A percentile compares a stretch with the other conserved stretches of the same genome.
These are phyloP conservation scores for Fusarium neocosmosporiellum DNA, from an alignment of 2,329 filamentous ascomycete genomes.

Conservation along the genomic window DNA sequence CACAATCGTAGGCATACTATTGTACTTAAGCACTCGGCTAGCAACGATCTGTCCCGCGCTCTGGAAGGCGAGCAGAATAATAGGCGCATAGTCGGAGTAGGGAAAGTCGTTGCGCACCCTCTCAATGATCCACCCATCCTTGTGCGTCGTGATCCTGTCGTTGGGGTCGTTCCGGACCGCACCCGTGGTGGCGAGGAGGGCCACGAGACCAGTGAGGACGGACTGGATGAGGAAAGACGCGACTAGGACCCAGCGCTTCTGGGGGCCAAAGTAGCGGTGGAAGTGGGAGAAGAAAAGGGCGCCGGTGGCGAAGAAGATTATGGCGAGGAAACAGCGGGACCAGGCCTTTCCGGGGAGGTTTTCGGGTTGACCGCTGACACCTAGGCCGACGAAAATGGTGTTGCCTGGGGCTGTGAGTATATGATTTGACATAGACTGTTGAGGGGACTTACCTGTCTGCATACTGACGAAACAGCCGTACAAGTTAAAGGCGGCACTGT, in stretches of 20 bases:
- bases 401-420: slow-evolving; percentile 31
- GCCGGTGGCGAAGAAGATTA: slow-evolving; percentile 38
- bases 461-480: slow-evolving; percentile 46
- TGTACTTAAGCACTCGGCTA: slow-evolving; percentile 42
- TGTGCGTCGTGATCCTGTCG: slow-evolving; percentile 22
- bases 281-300: slow-evolving; percentile 44
- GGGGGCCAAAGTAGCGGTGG: slow-evolving; percentile 41
- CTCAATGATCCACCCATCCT: slow-evolving; percentile 36
- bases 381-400: slow-evolving; percentile 43
- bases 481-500: slow-evolving; percentile 45
- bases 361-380: slow-evolving; percentile 41
- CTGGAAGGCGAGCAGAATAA: slow-evolving; percentile 41
- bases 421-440: background rate
- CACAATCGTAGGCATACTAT: slow-evolving; percentile 42
- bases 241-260: slow-evolving; percentile 43
- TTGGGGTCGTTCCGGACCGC: slow-evolving; percentile 36
- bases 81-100: slow-evolving; percentile 38
- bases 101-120: slow-evolving; percentile 38
- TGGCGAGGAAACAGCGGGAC: slow-evolving; percentile 45
- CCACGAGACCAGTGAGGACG: slow-evolving; percentile 39
- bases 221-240: slow-evolving; percentile 38
- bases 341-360: slow-evolving; percentile 41
- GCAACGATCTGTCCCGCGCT: slow-evolving; percentile 43
- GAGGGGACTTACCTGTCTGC: slow-evolving; percentile 38
- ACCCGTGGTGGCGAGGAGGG: slow-evolving; percentile 39